phyloP scores from a whole-genome alignment of 2,329 filamentous ascomycete species.

The Magnaporthiopsis incrustans region DNA sequence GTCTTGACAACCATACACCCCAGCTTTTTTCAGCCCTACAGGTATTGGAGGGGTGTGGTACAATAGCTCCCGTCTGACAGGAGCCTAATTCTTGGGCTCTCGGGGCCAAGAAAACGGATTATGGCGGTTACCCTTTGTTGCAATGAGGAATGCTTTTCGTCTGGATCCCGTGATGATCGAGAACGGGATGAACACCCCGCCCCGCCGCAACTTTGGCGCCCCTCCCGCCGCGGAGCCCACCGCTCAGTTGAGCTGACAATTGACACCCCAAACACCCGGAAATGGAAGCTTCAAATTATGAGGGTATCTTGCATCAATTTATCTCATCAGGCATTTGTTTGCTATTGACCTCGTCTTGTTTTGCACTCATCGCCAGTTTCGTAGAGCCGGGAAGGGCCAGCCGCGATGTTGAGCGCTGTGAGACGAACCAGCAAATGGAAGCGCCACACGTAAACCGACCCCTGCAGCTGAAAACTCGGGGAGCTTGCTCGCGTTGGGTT shows the following conservation, averaged over 20 bases:
- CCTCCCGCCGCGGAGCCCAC: too few species aligned
- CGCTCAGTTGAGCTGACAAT: too few species aligned
- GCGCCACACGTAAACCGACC: too few species aligned
- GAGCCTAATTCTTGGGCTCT: too few species aligned
- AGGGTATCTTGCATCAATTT: too few species aligned
- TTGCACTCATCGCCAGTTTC: not conserved
- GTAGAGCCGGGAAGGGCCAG: not conserved
- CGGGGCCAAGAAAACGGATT: not conserved
- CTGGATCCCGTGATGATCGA: not conserved
- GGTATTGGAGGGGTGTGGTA: conserved; percentile 1
- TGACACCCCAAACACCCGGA: too few species aligned
- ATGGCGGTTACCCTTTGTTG: not conserved
- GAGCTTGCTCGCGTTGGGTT: not conserved
- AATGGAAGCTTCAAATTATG: too few species aligned
- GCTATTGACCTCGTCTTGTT: not conserved
- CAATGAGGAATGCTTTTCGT: not conserved
- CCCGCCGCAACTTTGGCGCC: not conserved
- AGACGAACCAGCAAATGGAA: not conserved
- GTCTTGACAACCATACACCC: not conserved
- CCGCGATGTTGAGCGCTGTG: not conserved
- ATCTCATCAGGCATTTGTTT: too few species aligned
- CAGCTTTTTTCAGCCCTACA: not conserved
- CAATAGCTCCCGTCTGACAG: not conserved
- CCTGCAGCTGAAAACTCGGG: not conserved
- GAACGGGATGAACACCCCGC: not conserved